Evolutionary conservation across 2,329 filamentous ascomycete genomes (phyloP).

Genomic region (Cladophialophora exuberans): DNA sequence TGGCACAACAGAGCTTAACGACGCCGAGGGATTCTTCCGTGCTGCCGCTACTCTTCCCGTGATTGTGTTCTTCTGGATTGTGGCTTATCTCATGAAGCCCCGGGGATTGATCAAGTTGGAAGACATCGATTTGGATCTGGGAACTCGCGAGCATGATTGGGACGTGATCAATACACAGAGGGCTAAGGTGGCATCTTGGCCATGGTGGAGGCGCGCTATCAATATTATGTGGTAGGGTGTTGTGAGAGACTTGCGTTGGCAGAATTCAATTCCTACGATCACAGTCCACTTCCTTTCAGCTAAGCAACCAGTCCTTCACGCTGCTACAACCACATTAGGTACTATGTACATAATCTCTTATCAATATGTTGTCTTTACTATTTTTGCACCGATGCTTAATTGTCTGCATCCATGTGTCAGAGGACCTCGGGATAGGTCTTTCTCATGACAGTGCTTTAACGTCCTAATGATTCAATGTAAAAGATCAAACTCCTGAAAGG

Average conservation of each 20-base stretch:
- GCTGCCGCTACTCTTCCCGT: constrained; percentile 6
- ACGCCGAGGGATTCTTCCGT: constrained; percentile 15
- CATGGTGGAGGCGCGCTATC: constrained; percentile 21
- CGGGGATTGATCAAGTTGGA: constrained; percentile 60
- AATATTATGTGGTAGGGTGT: constrained; percentile 5
- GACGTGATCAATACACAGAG: constrained; percentile 58
- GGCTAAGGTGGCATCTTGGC: constrained; percentile 12
- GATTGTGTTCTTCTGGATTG: constrained; percentile 48
- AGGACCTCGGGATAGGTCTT: background rate
- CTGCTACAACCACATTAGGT: too few relatives aligned
- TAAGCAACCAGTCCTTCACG: too few relatives aligned
- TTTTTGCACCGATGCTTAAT: too few relatives aligned
- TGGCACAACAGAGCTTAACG: background rate
- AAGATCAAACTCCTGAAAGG: background rate
- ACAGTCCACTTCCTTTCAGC: too few relatives aligned
- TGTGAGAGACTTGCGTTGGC: too few relatives aligned
- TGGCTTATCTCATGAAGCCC: constrained; percentile 68
- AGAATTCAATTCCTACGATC: too few relatives aligned
- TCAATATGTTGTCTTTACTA: too few relatives aligned
- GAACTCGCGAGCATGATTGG: constrained; percentile 68
- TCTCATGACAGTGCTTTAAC: background rate
- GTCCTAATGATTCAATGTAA: background rate
- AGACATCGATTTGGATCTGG: constrained; percentile 69
- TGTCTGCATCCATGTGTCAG: too few relatives aligned
- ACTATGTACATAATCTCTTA: too few relatives aligned